Percentiles rank a stretch among this genome's conserved stretches.
phyloP scores from a whole-genome alignment of 345 rosid species.

The Euphorbia pulcherrima region DNA sequence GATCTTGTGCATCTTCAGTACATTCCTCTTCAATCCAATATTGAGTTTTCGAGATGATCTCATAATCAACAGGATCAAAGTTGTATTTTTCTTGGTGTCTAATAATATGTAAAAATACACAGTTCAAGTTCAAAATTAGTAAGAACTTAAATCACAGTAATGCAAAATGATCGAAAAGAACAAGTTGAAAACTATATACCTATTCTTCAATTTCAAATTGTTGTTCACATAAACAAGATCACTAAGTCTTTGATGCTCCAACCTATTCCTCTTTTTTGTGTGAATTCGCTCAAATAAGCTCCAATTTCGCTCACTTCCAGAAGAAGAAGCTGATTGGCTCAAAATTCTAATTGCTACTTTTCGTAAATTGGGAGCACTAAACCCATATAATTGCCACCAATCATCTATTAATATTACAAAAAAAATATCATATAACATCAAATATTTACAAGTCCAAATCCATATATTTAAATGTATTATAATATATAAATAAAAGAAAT shows the following conservation, averaged over 20 bases:
- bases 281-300: conserved; percentile 1
- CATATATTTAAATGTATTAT: too few relatives aligned
- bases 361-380: not conserved
- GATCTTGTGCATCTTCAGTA: too few relatives aligned
- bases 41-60: not conserved
- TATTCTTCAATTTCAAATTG: not conserved
- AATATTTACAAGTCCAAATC: too few relatives aligned
- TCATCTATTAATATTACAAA: not conserved
- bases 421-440: not conserved
- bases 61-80: not conserved
- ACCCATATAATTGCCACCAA: not conserved
- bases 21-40: not conserved
- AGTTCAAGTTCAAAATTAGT: too few relatives aligned
- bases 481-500: too few relatives aligned
- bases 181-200: not conserved
- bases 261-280: not conserved
- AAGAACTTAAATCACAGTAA: too few relatives aligned
- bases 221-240: conserved; percentile 8
- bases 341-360: not conserved
- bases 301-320: conserved; percentile 9
- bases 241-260: not conserved
- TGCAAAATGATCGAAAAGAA: not conserved
- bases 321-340: not conserved
- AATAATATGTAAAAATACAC: too few relatives aligned
- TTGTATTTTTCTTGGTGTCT: not conserved